Evolutionary conservation across 768 basidiomycete species (phyloP).

Genomic region (Termitomyces sp.): DNA sequence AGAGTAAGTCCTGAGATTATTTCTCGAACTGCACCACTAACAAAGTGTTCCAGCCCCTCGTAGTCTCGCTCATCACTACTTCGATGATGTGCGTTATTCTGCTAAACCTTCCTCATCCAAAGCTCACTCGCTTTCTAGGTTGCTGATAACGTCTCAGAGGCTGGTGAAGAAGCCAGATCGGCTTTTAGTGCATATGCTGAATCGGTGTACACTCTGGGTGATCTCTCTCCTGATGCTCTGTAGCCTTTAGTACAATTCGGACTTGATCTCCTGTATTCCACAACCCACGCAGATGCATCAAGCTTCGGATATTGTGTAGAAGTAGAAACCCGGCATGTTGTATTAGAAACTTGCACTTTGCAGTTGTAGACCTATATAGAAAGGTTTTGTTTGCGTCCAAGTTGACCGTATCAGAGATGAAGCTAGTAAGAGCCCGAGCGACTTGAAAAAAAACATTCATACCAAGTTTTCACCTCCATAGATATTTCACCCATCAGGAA

Average conservation of each 20-base stretch:
- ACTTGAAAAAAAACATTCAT: too few species aligned
- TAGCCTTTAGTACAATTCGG: constrained; percentile 28
- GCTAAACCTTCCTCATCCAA: constrained; percentile 1
- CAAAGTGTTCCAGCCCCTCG: constrained; percentile 63
- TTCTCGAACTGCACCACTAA: constrained; percentile 7
- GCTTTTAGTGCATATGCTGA: constrained; percentile 53
- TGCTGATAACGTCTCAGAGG: constrained; percentile 69
- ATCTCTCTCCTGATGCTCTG: constrained; percentile 71
- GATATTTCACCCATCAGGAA: too few species aligned
- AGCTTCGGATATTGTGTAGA: background rate
- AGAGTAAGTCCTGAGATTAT: constrained; percentile 55
- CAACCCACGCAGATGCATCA: background rate
- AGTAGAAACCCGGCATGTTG: background rate
- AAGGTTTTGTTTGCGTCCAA: background rate
- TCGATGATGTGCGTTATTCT: constrained; percentile 75
- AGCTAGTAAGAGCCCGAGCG: background rate
- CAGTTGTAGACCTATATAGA: background rate
- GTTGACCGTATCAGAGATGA: background rate
- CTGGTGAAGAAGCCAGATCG: constrained; percentile 69
- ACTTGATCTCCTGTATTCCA: background rate
- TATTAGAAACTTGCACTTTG: background rate
- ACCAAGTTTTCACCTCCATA: too few species aligned
- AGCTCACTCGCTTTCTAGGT: constrained; percentile 44
- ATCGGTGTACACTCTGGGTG: constrained; percentile 52
- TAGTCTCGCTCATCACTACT: constrained; percentile 87